Evolutionary conservation across 1,284 basidiomycete species (phyloP).

Genomic region (Xanthoconium separans): DNA sequence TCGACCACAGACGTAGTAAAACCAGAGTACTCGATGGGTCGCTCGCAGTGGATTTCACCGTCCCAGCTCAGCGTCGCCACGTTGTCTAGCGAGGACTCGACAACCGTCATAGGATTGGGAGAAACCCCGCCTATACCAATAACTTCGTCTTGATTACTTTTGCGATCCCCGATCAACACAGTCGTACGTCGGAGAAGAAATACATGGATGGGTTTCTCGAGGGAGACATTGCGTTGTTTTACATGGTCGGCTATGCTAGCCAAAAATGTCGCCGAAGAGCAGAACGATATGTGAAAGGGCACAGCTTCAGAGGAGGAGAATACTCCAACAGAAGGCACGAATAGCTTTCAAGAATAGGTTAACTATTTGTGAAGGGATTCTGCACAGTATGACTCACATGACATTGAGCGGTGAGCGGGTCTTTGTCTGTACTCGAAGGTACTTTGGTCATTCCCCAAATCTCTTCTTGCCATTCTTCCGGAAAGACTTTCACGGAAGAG

Average conservation of each 20-base stretch:
- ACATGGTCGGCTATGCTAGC: conserved; percentile 37
- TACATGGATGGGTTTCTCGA: conserved; percentile 24
- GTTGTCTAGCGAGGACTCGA: conserved; percentile 15
- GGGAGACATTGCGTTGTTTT: conserved; percentile 23
- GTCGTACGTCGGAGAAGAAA: conserved; percentile 33
- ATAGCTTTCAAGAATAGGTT: conserved; percentile 25
- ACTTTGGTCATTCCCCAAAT: conserved; percentile 40
- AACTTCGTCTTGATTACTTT: conserved; percentile 21
- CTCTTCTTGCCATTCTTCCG: conserved; percentile 64
- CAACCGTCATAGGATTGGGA: conserved; percentile 9
- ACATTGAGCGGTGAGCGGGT: conserved; percentile 37
- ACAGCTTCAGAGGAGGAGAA: conserved; percentile 53
- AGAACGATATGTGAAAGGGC: conserved; percentile 63
- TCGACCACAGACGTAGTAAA: conserved; percentile 38
- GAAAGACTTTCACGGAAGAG: conserved; percentile 48
- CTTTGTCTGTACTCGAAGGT: conserved; percentile 18
- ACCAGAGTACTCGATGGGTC: conserved; percentile 36
- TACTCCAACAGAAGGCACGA: conserved; percentile 48
- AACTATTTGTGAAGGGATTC: background rate
- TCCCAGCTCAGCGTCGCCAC: conserved; percentile 38
- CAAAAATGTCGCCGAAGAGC: conserved; percentile 43
- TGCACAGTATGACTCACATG: conserved; percentile 41
- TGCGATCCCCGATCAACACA: conserved; percentile 13
- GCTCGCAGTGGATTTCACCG: conserved; percentile 39
- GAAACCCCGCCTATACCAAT: conserved; percentile 30